These are phyloP conservation scores for Clarireedia monteithiana DNA, from an alignment of 2,329 filamentous ascomycete species.

Conservation along the genomic window DNA sequence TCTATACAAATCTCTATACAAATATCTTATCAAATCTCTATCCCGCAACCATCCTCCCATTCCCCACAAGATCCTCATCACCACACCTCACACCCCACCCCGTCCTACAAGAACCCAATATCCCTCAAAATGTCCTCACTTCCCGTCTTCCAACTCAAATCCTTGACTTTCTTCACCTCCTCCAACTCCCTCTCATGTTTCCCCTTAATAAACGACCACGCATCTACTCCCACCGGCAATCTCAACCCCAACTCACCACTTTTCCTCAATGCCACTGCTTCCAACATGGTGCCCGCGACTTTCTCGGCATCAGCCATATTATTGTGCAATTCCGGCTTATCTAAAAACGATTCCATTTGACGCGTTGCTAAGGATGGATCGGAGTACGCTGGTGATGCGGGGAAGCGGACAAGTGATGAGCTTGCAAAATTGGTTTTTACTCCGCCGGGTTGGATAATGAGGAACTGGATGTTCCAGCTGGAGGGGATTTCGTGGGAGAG, in stretches of 20 bases:
- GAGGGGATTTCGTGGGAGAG: conserved; percentile 24
- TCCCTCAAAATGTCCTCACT: not conserved
- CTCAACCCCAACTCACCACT: conserved; percentile 15
- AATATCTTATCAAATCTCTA: no score
- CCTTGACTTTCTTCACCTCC: not conserved
- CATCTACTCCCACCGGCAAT: conserved; percentile 14
- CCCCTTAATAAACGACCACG: conserved; percentile 18
- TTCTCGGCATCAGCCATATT: conserved; percentile 9
- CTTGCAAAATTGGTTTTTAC: not conserved
- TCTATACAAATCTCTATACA: no score
- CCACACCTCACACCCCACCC: no score
- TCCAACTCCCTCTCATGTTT: not conserved
- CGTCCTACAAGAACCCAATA: not conserved
- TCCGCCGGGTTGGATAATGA: not conserved
- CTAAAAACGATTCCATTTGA: conserved; percentile 10
- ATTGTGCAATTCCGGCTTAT: not conserved
- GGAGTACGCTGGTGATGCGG: conserved; percentile 16
- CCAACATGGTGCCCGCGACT: conserved; percentile 11
- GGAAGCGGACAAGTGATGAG: not conserved
- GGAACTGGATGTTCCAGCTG: not conserved
- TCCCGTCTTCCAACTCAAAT: not conserved
- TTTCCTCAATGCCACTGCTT: not conserved
- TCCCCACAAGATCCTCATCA: no score
- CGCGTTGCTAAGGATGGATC: conserved; percentile 25
- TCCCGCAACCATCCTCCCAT: no score